phyloP scores from a whole-genome alignment of 768 basidiomycete genomes.

The Imleria badia region DNA sequence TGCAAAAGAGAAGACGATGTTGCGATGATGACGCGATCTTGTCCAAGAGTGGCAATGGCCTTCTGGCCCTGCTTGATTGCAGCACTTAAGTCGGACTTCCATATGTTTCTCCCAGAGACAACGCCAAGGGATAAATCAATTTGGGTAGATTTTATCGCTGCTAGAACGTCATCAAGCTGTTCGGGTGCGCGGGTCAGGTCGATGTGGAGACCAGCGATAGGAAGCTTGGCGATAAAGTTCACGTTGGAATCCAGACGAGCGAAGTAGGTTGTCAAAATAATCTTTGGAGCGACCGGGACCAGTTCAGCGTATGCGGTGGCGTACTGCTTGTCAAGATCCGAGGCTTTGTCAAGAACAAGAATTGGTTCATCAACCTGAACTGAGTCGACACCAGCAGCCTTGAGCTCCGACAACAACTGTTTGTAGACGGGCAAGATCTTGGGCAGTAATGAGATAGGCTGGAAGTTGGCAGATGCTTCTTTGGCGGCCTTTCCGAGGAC shows the following conservation, averaged over 20 bases:
- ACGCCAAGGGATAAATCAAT: conserved; percentile 89
- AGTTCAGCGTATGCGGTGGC: conserved; percentile 79
- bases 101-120: conserved; percentile 98
- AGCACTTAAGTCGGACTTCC: conserved; percentile 92
- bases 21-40: conserved; percentile 87
- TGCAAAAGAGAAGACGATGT: conserved; percentile 98
- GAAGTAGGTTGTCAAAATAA: conserved; percentile 95
- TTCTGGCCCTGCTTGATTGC: conserved; percentile 82
- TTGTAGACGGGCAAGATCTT: conserved; percentile 91
- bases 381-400: conserved; percentile 88
- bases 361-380: conserved; percentile 98
- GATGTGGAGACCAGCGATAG: conserved; percentile 91
- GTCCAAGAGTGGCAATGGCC: conserved; percentile 79
- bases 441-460: conserved; percentile 86
- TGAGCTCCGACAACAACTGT: conserved; percentile 85
- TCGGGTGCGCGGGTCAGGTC: conserved; percentile 92
- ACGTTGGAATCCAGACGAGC: conserved; percentile 93
- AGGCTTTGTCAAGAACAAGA: conserved; percentile 87
- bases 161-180: conserved; percentile 81
- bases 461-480: conserved; percentile 78
- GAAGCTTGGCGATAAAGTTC: conserved; percentile 86
- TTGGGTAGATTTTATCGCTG: conserved; percentile 79
- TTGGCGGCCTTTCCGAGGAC: conserved; percentile 89
- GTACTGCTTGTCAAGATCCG: conserved; percentile 76
- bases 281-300: conserved; percentile 80